Percentiles rank a stretch among this genome's conserved stretches.
Conservation (phyloP, 495 filamentous ascomycete species). For the Penicillium tannophilum region DNA sequence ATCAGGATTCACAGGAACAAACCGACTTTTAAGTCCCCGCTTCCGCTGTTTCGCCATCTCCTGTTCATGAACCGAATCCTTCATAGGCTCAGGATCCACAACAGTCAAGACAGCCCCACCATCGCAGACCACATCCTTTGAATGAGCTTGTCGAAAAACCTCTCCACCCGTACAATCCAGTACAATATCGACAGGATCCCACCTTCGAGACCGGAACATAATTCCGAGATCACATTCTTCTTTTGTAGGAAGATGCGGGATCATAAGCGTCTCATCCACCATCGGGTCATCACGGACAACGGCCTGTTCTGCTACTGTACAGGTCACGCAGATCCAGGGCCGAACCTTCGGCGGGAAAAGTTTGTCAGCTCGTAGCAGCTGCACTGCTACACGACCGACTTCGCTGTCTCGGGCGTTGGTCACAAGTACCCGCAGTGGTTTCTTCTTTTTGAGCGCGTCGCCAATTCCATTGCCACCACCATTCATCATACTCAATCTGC, state of each 20-base stretch:
- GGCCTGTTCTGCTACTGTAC: constrained; percentile 31
- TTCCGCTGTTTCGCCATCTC: constrained; percentile 24
- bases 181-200: constrained; percentile 43
- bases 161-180: constrained; percentile 41
- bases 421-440: constrained; percentile 36
- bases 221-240: constrained; percentile 32
- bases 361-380: constrained; percentile 36
- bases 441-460: constrained; percentile 15
- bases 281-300: constrained; percentile 27
- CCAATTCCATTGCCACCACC: neutral
- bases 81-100: constrained; percentile 33
- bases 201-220: constrained; percentile 35
- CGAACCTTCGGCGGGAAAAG: constrained; percentile 31
- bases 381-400: constrained; percentile 40
- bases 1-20: constrained; percentile 46
- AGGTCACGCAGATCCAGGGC: constrained; percentile 48
- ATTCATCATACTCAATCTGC: constrained; percentile 8
- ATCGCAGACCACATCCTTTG: constrained; percentile 34
- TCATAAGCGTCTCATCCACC: constrained; percentile 37
- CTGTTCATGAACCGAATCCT: constrained; percentile 18
- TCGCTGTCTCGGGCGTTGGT: constrained; percentile 43
- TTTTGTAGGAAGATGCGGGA: constrained; percentile 25
- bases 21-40: constrained; percentile 33
- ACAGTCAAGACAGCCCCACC: constrained; percentile 40
- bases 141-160: constrained; percentile 39